phyloP scores from a whole-genome alignment of 225 moss, liverwort and hornwort genomes.

The Polytrichum formosum region DNA sequence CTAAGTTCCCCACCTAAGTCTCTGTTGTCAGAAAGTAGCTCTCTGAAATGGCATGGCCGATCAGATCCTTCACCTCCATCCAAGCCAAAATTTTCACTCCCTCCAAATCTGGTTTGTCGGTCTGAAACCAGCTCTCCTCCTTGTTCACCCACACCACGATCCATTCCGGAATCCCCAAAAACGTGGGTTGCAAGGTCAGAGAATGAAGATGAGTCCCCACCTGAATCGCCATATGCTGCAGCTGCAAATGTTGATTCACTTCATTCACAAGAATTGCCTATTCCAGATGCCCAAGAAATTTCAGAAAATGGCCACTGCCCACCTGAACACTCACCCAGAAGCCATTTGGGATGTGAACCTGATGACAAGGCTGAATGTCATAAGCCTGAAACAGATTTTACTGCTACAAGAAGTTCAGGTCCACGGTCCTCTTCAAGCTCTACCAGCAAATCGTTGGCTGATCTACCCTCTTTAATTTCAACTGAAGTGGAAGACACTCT shows the following conservation, averaged over 20 bases:
- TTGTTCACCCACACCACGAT: conserved; percentile 35
- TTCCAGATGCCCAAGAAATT: conserved; percentile 7
- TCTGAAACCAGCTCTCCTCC: conserved; percentile 36
- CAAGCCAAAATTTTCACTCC: conserved; percentile 35
- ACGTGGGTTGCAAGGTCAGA: conserved; percentile 26
- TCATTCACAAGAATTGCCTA: conserved; percentile 5
- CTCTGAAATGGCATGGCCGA: conserved; percentile 41
- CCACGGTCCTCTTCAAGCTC: conserved; percentile 21
- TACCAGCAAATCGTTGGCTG: conserved; percentile 6
- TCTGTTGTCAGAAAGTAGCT: conserved; percentile 27
- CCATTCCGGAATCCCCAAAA: conserved; percentile 22
- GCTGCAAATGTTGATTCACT: conserved; percentile 5
- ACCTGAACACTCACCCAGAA: conserved; percentile 11
- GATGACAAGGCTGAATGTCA: conserved; percentile 4
- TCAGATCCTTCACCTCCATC: conserved; percentile 27
- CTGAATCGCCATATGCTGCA: conserved; percentile 2
- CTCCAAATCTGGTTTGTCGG: conserved; percentile 32
- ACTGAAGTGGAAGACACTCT: conserved; percentile 6
- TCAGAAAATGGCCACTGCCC: background rate
- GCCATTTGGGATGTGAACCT: conserved; percentile 8
- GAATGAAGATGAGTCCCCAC: conserved; percentile 22
- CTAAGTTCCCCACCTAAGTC: conserved; percentile 27
- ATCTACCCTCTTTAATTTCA: conserved; percentile 3
- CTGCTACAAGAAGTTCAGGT: conserved; percentile 19
- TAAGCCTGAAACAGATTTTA: conserved; percentile 17